Evolutionary conservation across 495 filamentous ascomycete genomes (phyloP).

Genomic region (Hypoxylon rickii): DNA sequence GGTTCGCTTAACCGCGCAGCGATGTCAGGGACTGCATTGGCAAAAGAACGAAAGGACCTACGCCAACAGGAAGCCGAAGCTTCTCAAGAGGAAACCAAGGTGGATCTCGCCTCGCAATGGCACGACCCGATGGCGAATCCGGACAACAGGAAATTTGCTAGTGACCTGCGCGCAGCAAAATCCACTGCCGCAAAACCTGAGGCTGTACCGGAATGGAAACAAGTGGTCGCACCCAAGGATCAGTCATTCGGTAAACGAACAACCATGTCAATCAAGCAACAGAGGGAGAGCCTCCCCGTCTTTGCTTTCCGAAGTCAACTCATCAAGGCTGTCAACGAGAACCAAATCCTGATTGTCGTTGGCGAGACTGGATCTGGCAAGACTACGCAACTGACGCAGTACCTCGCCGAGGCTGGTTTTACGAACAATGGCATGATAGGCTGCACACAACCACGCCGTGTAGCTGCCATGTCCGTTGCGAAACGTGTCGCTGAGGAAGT

Average conservation of each 20-base stretch:
- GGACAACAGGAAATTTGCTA: constrained; percentile 82
- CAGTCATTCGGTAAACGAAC: constrained; percentile 84
- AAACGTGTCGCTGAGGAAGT: constrained; percentile 98
- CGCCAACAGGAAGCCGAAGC: constrained; percentile 87
- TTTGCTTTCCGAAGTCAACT: constrained; percentile 88
- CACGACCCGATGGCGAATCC: constrained; percentile 92
- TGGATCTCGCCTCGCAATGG: constrained; percentile 92
- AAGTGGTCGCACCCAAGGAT: constrained; percentile 79
- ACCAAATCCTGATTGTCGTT: constrained; percentile 94
- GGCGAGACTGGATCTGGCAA: constrained; percentile 98
- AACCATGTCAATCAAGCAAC: constrained; percentile 91
- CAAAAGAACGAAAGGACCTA: constrained; percentile 87
- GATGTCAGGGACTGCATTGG: constrained; percentile 87
- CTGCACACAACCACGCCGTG: constrained; percentile 95
- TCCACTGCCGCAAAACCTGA: constrained; percentile 52
- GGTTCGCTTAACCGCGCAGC: constrained; percentile 94
- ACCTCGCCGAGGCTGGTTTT: constrained; percentile 89
- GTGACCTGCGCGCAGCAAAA: constrained; percentile 70
- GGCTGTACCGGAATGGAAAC: constrained; percentile 90
- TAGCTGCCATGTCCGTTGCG: constrained; percentile 95
- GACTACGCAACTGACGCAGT: constrained; percentile 95
- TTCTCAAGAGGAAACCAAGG: constrained; percentile 73
- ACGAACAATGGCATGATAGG: constrained; percentile 90
- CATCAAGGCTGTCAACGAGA: constrained; percentile 81
- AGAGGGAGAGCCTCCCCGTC: constrained; percentile 87